Conservation (phyloP, 2,329 filamentous ascomycete genomes). For the Paraconiothyrium sp. region DNA sequence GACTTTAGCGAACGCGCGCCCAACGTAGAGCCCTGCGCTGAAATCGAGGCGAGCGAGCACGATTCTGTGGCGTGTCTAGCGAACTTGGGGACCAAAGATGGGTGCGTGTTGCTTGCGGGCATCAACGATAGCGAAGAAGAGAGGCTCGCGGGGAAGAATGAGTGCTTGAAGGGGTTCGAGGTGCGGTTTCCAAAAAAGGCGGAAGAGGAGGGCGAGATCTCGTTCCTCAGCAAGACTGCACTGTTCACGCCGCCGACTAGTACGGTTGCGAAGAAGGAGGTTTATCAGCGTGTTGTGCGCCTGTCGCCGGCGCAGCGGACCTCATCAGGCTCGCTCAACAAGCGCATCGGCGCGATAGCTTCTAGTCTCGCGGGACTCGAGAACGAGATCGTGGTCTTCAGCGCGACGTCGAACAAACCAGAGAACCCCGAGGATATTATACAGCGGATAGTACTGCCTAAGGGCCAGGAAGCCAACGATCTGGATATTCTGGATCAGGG, state of each 20-base stretch:
- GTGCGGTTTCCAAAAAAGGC: conserved; percentile 62
- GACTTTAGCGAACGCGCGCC: conserved; percentile 75
- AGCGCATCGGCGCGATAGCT: conserved; percentile 78
- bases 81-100: conserved; percentile 68
- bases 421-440: conserved; percentile 59
- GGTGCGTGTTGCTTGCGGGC: conserved; percentile 65
- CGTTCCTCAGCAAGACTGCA: conserved; percentile 60
- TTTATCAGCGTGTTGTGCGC: conserved; percentile 67
- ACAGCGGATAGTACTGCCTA: conserved; percentile 61
- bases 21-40: conserved; percentile 66
- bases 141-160: conserved; percentile 78
- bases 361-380: conserved; percentile 76
- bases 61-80: conserved; percentile 89
- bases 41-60: conserved; percentile 84
- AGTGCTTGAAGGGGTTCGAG: conserved; percentile 82
- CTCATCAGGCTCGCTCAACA: conserved; percentile 56
- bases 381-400: conserved; percentile 83
- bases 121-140: conserved; percentile 83
- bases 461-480: conserved; percentile 70
- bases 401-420: conserved; percentile 66
- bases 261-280: conserved; percentile 60
- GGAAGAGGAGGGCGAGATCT: conserved; percentile 49
- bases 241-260: conserved; percentile 58
- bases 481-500: conserved; percentile 73
- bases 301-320: conserved; percentile 64